Evolutionary conservation across 1,284 basidiomycete genomes (phyloP).

Genomic region (Hemileia vastatrix): DNA sequence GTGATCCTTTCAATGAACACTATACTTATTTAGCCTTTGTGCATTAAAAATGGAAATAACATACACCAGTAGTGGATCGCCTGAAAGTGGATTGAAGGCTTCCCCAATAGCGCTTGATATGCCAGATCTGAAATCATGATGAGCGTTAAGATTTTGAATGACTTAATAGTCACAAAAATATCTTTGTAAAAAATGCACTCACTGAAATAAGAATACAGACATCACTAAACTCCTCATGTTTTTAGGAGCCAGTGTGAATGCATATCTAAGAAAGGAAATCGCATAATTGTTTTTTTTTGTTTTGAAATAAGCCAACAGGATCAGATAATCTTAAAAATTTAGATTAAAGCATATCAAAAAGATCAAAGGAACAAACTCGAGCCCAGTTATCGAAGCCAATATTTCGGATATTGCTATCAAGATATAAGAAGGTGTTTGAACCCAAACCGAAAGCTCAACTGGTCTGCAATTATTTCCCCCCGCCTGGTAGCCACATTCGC

Average conservation of each 20-base stretch:
- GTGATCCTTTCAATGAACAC: too few species aligned
- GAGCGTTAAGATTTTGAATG: too few species aligned
- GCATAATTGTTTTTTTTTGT: constrained; percentile 46
- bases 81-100: constrained; percentile 17
- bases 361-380: constrained; percentile 65
- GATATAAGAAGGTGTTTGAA: constrained; percentile 33
- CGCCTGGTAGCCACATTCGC: constrained; percentile 55
- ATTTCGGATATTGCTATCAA: constrained; percentile 53
- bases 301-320: constrained; percentile 22
- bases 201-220: constrained; percentile 46
- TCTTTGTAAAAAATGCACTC: background rate
- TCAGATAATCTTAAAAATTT: background rate
- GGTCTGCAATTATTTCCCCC: constrained; percentile 60
- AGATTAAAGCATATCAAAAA: constrained; percentile 52
- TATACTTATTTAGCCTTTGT: too few species aligned
- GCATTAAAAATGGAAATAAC: too few species aligned
- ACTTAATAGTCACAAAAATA: too few species aligned
- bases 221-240: constrained; percentile 72
- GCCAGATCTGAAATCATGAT: constrained; percentile 3
- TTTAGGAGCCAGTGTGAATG: constrained; percentile 49
- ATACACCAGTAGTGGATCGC: constrained; percentile 18
- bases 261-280: constrained; percentile 24
- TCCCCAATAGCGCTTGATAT: constrained; percentile 22
- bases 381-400: constrained; percentile 66
- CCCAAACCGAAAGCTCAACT: constrained; percentile 51